Base-by-base conservation (phyloP, 345 rosid species). In the Sonneratia caseolaris region DNA sequence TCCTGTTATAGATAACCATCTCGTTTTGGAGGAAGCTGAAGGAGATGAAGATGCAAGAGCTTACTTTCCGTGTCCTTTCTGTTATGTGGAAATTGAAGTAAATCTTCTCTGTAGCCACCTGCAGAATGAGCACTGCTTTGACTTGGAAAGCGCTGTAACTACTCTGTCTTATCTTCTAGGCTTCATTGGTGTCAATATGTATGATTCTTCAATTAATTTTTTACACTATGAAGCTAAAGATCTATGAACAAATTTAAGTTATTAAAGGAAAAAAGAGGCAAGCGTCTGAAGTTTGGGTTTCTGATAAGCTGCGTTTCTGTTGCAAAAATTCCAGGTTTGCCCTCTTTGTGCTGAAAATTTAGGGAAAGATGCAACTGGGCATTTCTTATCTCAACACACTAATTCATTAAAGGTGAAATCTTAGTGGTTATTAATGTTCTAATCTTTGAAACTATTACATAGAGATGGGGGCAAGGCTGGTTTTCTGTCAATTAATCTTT, bases 261-360 rank as follows among this genome's bases (percentile, higher is more conserved):
- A 27, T 27, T 27, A 27, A 27, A 27, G 32, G 32, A 27, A 27
- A 19, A 53, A 15, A 15, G 57, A 16, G 57, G n/a, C 15, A 53
- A 16, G 57, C 4, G n/a, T 53, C 15, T 53, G 22, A 53, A 53
- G 57, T 53, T 42, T 42, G 14, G n/a, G 21, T 43, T 42, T 71
- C 57, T 59, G 48, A 71, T 32, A 37, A 22, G 45, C 45, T 43
- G 55, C 27, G 19, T 42, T 3, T 37, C 62, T 18, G 37, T 48
- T 71, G 68, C 73, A 53, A 53, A 55, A 71, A 13, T 69, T 71
- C 75, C 85, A 89, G 91, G 91, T 85, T 37, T 89, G 89, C 72
- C 92, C 89, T 10, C 79, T 88, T 38, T 89, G 91, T 76, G 89
- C 91, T 14, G 88, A 77, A 71, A 85, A 79, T 81, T 83, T 87